Evolutionary conservation across 2,329 filamentous ascomycete genomes (phyloP), one percentile per base, ranked within the genome.

Genomic region (Scedosporium dehoogii): DNA sequence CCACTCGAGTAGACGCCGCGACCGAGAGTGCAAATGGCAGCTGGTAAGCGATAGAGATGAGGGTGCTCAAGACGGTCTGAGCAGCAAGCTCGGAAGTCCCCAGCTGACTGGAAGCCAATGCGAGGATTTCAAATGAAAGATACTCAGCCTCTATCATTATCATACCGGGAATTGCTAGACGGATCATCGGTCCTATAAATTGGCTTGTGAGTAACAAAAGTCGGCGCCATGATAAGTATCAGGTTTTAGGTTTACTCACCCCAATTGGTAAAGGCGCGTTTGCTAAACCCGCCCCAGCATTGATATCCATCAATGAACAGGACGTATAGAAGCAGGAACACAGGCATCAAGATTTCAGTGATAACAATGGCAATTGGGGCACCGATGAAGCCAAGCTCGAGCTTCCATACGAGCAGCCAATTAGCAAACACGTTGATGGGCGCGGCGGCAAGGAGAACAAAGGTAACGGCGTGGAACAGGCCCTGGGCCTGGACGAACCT

Each of bases 61-160:
- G 79, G 0, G 89, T 94, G 23, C 88, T 84, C 2, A 97, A 78
- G 14, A 97, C 87, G 41, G 89, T 92, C 73, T 99, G 92, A 0
- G 94, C 92, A 0, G 93, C 93, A 1, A 97, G 83, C 65, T 88
- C 85, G 18, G 87, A 87, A 1, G 90, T 85, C 16, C 89, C 90
- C 63, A 97, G 87, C 68, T 89, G 90, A 60, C 88, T 90, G 0
- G 90, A 85, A 7, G 87, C 85, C n/a, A 97, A 80, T 0, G 92
- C 96, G 65, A 96, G 79, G 58, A 96, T 85, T 73, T 97, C 93
- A 72, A 97, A 97, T 6, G 92, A 92, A 10, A 97, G 82, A 76
- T 90, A 96, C 73, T 97, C 93, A 4, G 93, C 92, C 72, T 96
- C 87, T 1, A 97, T 89, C 92, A 97, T 97, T 66, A 96, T 78